These are phyloP conservation scores for Elsinoe necatrix DNA, from an alignment of 2,329 filamentous ascomycete genomes.

Conservation along the genomic window DNA sequence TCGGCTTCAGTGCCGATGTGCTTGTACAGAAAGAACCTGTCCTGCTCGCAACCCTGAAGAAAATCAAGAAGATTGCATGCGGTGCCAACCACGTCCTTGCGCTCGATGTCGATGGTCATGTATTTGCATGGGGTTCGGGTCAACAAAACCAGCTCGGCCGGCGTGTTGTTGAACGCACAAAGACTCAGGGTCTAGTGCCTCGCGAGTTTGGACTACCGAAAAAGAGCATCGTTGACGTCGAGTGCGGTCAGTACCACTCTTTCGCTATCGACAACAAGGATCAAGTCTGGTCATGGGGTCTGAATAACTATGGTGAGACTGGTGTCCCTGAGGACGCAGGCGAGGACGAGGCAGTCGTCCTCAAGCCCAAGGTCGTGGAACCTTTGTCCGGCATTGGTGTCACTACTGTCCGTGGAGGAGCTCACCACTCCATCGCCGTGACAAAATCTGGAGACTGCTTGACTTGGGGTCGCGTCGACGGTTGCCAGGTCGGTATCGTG, in stretches of 20 bases:
- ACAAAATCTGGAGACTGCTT: conserved; percentile 48
- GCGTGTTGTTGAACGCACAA: conserved; percentile 52
- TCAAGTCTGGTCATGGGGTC: conserved; percentile 70
- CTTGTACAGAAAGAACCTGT: conserved; percentile 46
- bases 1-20: conserved; percentile 52
- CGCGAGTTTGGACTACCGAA: conserved; percentile 50
- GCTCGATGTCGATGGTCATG: conserved; percentile 54
- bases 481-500: conserved; percentile 43
- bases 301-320: conserved; percentile 81
- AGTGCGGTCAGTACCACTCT: conserved; percentile 70
- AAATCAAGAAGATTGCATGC: conserved; percentile 55
- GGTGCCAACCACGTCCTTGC: conserved; percentile 66
- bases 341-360: conserved; percentile 61
- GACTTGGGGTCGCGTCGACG: conserved; percentile 53
- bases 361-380: conserved; percentile 60
- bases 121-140: conserved; percentile 64
- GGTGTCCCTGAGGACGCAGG: conserved; percentile 57
- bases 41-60: conserved; percentile 55
- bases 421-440: conserved; percentile 62
- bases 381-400: conserved; percentile 58
- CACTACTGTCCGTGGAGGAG: conserved; percentile 59
- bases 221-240: conserved; percentile 52
- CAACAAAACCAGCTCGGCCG: conserved; percentile 65
- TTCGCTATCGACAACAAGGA: conserved; percentile 64
- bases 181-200: conserved; percentile 47